These are phyloP conservation scores for Ogataea minuta DNA, from an alignment of 805 yeast genomes.

Conservation along the genomic window DNA sequence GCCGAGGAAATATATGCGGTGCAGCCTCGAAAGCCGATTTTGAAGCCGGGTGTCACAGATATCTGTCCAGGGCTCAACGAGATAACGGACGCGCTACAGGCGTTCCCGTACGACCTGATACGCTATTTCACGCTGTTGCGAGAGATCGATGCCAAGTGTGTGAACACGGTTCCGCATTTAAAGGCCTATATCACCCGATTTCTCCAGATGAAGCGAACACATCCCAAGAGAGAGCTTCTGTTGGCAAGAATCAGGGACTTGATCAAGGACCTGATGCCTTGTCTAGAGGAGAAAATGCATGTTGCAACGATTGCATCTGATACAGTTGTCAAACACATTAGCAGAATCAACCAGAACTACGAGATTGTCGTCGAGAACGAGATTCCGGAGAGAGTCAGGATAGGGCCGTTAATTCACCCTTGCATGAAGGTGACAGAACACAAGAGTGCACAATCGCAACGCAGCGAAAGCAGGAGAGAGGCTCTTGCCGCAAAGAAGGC, in stretches of 20 bases:
- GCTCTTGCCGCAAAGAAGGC: slow-evolving; percentile 89
- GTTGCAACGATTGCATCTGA: slow-evolving; percentile 91
- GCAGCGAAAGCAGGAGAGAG: slow-evolving; percentile 86
- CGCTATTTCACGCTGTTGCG: slow-evolving; percentile 83
- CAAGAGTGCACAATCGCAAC: slow-evolving; percentile 67
- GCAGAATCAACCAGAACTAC: slow-evolving; percentile 77
- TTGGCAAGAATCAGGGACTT: slow-evolving; percentile 42
- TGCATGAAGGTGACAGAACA: slow-evolving; percentile 69
- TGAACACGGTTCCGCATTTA: slow-evolving; percentile 66
- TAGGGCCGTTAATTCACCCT: slow-evolving; percentile 84
- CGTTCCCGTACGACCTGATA: slow-evolving; percentile 78
- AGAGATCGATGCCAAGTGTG: slow-evolving; percentile 94
- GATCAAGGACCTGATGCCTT: slow-evolving; percentile 76
- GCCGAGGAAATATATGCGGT: slow-evolving; percentile 6
- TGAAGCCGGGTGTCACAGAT: slow-evolving; percentile 34
- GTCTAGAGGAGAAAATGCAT: slow-evolving; percentile 95
- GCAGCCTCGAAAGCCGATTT: slow-evolving; percentile 19
- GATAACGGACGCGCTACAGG: slow-evolving; percentile 85
- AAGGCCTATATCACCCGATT: slow-evolving; percentile 51
- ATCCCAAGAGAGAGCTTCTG: slow-evolving; percentile 38
- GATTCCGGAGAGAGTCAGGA: slow-evolving; percentile 73
- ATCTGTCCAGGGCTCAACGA: slow-evolving; percentile 87
- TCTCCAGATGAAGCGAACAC: slow-evolving; percentile 37
- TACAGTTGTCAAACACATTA: slow-evolving; percentile 62
- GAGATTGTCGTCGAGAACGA: slow-evolving; percentile 72